A percentile compares a stretch with the other conserved stretches of the same genome.
Evolutionary conservation across 2,329 filamentous ascomycete genomes (phyloP).

Genomic region (Diaporthe eres): DNA sequence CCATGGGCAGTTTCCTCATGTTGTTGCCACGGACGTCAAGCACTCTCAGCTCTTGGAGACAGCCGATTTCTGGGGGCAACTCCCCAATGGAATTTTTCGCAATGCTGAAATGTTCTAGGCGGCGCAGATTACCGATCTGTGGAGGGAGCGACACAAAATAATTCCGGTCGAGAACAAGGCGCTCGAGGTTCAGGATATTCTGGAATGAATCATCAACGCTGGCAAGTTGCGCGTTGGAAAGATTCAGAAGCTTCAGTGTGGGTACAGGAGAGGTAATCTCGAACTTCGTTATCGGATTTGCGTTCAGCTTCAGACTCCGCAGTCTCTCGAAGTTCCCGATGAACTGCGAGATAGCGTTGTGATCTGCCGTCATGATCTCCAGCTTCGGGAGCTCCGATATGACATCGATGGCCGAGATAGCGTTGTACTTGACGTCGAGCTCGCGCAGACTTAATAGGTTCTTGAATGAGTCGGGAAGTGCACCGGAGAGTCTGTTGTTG

Average conservation of each 20-base stretch:
- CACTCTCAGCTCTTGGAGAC: slow-evolving; percentile 84
- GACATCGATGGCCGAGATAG: slow-evolving; percentile 88
- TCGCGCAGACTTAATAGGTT: slow-evolving; percentile 86
- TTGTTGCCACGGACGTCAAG: slow-evolving; percentile 96
- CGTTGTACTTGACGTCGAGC: slow-evolving; percentile 95
- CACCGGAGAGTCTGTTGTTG: slow-evolving; percentile 88
- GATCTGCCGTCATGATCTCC: slow-evolving; percentile 89
- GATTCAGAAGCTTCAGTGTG: slow-evolving; percentile 86
- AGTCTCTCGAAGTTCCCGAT: slow-evolving; percentile 89
- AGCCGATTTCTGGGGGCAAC: slow-evolving; percentile 89
- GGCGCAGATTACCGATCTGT: slow-evolving; percentile 86
- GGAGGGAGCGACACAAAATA: slow-evolving; percentile 92
- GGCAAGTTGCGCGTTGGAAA: slow-evolving; percentile 91
- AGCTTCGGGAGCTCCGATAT: slow-evolving; percentile 87
- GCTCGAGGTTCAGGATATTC: slow-evolving; percentile 88
- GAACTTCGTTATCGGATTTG: slow-evolving; percentile 95
- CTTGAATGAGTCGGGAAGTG: slow-evolving; percentile 80
- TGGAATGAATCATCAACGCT: slow-evolving; percentile 91
- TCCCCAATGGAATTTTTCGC: slow-evolving; percentile 90
- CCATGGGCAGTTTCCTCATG: slow-evolving; percentile 86
- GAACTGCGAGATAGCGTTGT: slow-evolving; percentile 93
- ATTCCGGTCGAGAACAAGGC: slow-evolving; percentile 92
- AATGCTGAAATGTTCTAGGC: slow-evolving; percentile 92
- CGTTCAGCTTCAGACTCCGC: slow-evolving; percentile 88
- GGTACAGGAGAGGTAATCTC: slow-evolving; percentile 83